Evolutionary conservation across 495 filamentous ascomycete genomes (phyloP), one percentile per base, ranked within the genome.

Genomic region (Staphylotrichum tortipilum): DNA sequence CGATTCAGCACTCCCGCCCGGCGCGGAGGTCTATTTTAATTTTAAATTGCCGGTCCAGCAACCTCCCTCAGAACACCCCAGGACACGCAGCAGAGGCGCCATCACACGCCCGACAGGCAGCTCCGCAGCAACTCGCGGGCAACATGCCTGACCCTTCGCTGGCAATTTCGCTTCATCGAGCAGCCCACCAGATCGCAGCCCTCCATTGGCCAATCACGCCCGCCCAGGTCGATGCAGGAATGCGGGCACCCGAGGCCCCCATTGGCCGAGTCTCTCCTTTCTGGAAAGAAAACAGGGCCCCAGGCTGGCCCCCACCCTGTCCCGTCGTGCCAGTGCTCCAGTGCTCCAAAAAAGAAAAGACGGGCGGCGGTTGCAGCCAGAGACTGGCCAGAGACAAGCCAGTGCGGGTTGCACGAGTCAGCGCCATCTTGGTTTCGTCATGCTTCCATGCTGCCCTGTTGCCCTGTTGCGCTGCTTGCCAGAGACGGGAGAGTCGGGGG

Each of bases 131-230:
- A n/a, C 14, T 40, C 36, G 49, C 12, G 44, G 44, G 29, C 33
- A 44, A 34, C 35, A 26, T 34, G 35, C 47, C 30, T 58, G 54
- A 36, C 15, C 41, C 46, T 33, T 17, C 22, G 53, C 22, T 29
- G 49, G 50, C 45, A 62, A 62, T 62, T 41, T 62, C 59, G 59
- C 59, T 62, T 59, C 41, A 29, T 41, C 44, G 42, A 2, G 34
- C 49, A 17, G 26, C 23, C 43, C 50, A 35, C 30, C 17, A 18
- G 28, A 26, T 31, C 23, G 30, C 49, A 44, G 26, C 14, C 31
- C 44, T 14, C 36, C 29, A 55, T 61, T 57, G 58, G 50, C 56
- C 52, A 59, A 62, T 58, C 58, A 49, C 11, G n/a, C 8, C 3
- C 17, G 11, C n/a, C 21, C 2, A 5, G 34, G 30, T 17, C 24